Conservation (phyloP, 1,284 basidiomycete genomes). For the Testicularia cyperi region DNA sequence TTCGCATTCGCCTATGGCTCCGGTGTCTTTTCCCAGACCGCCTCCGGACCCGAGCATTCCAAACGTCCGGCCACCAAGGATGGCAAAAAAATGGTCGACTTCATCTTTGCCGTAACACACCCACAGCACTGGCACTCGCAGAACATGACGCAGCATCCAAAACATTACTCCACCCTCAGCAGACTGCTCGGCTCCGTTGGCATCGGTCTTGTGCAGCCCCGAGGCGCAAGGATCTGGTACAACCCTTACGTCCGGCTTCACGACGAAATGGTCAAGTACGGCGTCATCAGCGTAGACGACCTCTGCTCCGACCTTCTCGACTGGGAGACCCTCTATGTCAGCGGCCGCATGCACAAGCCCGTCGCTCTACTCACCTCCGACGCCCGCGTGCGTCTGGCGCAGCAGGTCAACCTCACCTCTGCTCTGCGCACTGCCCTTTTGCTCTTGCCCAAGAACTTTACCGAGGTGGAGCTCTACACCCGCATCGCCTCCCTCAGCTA, state of each 20-base stretch:
- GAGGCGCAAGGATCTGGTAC: conserved; percentile 84
- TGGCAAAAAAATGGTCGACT: conserved; percentile 75
- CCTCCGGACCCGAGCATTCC: conserved; percentile 63
- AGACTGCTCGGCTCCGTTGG: conserved; percentile 77
- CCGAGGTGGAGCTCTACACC: conserved; percentile 80
- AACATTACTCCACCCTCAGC: conserved; percentile 84
- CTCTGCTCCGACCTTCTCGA: conserved; percentile 85
- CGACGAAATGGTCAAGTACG: conserved; percentile 87
- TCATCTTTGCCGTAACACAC: conserved; percentile 90
- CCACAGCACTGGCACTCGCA: conserved; percentile 88
- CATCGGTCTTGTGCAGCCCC: conserved; percentile 74
- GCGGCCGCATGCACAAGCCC: conserved; percentile 96
- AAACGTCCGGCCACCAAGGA: conserved; percentile 59
- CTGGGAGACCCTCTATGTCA: conserved; percentile 90
- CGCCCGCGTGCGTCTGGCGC: conserved; percentile 82
- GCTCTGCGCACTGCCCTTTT: conserved; percentile 79
- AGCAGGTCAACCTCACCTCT: conserved; percentile 87
- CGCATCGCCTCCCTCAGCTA: conserved; percentile 86
- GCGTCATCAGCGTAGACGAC: conserved; percentile 87
- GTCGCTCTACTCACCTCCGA: conserved; percentile 64
- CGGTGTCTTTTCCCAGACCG: conserved; percentile 84
- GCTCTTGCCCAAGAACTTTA: conserved; percentile 67
- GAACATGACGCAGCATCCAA: conserved; percentile 85
- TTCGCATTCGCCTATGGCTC: conserved; percentile 95
- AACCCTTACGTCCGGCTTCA: conserved; percentile 52